Conservation (phyloP, 768 basidiomycete genomes). For the Candolleomyces eurysporus region DNA sequence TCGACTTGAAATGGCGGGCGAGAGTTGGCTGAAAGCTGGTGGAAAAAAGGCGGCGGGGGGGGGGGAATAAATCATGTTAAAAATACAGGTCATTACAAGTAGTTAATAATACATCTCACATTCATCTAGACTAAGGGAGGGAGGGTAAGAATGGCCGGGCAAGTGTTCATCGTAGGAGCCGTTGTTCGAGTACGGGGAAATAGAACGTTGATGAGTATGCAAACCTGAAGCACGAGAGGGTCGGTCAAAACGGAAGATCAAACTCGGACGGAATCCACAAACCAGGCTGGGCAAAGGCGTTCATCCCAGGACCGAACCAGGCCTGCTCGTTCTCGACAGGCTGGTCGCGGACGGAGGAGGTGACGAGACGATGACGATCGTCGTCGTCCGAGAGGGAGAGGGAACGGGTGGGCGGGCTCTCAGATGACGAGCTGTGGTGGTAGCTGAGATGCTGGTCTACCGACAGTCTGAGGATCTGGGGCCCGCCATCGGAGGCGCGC, state of each 20-base stretch:
- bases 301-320: conserved; percentile 9
- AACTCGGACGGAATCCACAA: not conserved
- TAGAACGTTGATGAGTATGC: conserved; percentile 15
- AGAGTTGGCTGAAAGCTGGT: conserved; percentile 3
- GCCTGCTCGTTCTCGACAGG: conserved; percentile 5
- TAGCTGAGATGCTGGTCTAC: conserved; percentile 44
- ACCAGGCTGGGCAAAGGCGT: not conserved
- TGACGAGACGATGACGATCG: conserved; percentile 13
- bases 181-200: conserved; percentile 19
- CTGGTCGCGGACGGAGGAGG: conserved; percentile 23
- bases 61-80: conserved; percentile 17
- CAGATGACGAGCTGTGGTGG: conserved; percentile 31
- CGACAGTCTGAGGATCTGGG: conserved; percentile 51
- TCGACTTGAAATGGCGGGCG: conserved; percentile 9
- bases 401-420: conserved; percentile 31
- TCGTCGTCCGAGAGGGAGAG: conserved; percentile 21
- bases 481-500: conserved; percentile 48
- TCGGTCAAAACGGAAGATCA: not conserved
- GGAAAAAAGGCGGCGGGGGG: conserved; percentile 4
- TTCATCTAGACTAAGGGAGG: conserved; percentile 56
- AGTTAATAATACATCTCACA: conserved; percentile 79
- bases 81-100: conserved; percentile 52
- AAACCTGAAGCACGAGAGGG: conserved; percentile 15
- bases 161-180: conserved; percentile 14
- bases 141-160: conserved; percentile 12